Evolutionary conservation across 805 yeast genomes (phyloP), one percentile per base, ranked within the genome.

Genomic region (Naumovozyma castellii): DNA sequence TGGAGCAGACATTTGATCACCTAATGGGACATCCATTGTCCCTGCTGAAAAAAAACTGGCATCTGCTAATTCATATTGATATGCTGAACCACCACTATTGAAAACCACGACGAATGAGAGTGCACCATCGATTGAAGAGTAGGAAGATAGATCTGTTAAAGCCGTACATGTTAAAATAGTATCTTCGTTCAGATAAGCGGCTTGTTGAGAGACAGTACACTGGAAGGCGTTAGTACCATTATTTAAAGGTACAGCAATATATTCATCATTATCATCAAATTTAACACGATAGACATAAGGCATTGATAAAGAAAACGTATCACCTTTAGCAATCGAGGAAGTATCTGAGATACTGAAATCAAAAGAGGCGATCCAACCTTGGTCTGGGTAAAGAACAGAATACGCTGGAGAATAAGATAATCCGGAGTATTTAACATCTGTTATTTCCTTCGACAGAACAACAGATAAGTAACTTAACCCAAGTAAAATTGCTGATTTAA

Each of bases 141-240:
- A 51, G 2, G 45, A 28, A 5, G 51, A 43, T 5, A 54, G 31
- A 20, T 45, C 56, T 9, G 42, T 43, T 3, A 40, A 34, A 6
- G 63, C 54, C 5, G 42, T 43, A 51, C 69, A 66, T 19, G 49
- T 43, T 18, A 66, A 36, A 6, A 51, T 43, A 1, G 69, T 57
- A 18, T 51, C 43, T 5, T 53, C 53, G 30, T 49, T 43, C 22
- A 49, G 37, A 38, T 60, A 57, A 12, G 69, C 56, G 34, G 68
- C 69, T 43, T 56, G 61, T 36, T 63, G 65, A 3, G 48, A 38
- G 20, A 56, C 58, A 19, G 53, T 47, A 50, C 71, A 66, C 12
- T 47, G 36, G 35, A 63, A 51, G 3, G 59, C 53, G 5, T 44
- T 39, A 3, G 50, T 48, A 13, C 59, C 63, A 42, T 50, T 62